phyloP scores from a whole-genome alignment of 352 stramenopile genomes.

The Proteromonas lacertae region DNA sequence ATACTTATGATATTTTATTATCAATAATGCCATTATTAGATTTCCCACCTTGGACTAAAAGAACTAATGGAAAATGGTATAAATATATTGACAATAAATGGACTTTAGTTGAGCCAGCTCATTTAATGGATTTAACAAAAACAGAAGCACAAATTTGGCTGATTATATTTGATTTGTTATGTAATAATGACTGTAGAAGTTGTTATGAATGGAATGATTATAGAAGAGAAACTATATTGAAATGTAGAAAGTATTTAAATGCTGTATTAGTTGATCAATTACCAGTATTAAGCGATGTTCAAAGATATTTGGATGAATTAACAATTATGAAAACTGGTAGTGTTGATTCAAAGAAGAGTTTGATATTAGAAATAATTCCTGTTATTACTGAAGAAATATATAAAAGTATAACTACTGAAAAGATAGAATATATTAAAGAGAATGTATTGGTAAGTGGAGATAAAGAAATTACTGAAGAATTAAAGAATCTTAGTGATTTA shows the following conservation, averaged over 20 bases:
- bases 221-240: conserved; percentile 53
- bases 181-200: conserved; percentile 46
- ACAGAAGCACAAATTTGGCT: conserved; percentile 70
- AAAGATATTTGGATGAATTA: conserved; percentile 68
- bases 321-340: conserved; percentile 58
- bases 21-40: conserved; percentile 58
- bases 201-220: conserved; percentile 69
- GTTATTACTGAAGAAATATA: too few relatives aligned
- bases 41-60: conserved; percentile 68
- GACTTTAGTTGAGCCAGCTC: conserved; percentile 27
- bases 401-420: too few relatives aligned
- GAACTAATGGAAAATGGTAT: conserved; percentile 10
- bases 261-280: conserved; percentile 67
- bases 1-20: conserved; percentile 72
- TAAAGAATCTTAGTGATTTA: too few relatives aligned
- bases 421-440: too few relatives aligned
- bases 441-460: too few relatives aligned
- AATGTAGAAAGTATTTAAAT: conserved; percentile 68
- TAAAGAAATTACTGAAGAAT: too few relatives aligned
- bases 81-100: conserved; percentile 51
- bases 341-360: too few relatives aligned
- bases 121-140: conserved; percentile 57
- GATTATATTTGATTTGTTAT: conserved; percentile 60
- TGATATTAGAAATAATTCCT: too few relatives aligned
- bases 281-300: conserved; percentile 51